phyloP scores from a whole-genome alignment of 257 asterid species.

The Thymus mandschuricus region DNA sequence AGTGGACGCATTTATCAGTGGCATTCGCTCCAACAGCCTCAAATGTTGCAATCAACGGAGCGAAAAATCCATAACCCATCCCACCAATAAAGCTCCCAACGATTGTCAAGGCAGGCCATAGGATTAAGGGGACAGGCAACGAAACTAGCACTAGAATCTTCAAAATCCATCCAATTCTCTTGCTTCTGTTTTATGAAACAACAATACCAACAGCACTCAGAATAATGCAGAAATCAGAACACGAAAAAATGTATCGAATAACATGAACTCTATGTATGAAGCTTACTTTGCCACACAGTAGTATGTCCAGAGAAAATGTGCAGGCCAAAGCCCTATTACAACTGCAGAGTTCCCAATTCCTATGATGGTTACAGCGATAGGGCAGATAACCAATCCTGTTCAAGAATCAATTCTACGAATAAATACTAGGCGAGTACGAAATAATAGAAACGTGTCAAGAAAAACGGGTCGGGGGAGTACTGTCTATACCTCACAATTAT shows the following conservation, averaged over 20 bases:
- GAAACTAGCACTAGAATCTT: conserved; percentile 54
- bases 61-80: conserved; percentile 72
- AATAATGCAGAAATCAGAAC: background rate
- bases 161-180: conserved; percentile 75
- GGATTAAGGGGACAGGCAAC: conserved; percentile 63
- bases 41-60: conserved; percentile 85
- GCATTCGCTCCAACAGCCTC: conserved; percentile 77
- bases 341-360: conserved; percentile 74
- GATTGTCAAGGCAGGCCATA: conserved; percentile 70
- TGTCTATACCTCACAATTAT: background rate
- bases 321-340: conserved; percentile 84
- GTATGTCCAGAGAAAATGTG: conserved; percentile 86
- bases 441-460: no score
- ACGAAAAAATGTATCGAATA: background rate
- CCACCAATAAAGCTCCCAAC: conserved; percentile 78
- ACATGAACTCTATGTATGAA: background rate
- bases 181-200: conserved; percentile 51
- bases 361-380: conserved; percentile 45
- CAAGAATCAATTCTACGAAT: conserved; percentile 25
- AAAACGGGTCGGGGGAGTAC: background rate
- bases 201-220: background rate
- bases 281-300: conserved; percentile 73
- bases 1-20: conserved; percentile 58
- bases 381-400: conserved; percentile 69
- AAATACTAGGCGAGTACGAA: background rate